These are phyloP conservation scores for Mycena alexandri DNA, from an alignment of 768 basidiomycete species.

Conservation along the genomic window DNA sequence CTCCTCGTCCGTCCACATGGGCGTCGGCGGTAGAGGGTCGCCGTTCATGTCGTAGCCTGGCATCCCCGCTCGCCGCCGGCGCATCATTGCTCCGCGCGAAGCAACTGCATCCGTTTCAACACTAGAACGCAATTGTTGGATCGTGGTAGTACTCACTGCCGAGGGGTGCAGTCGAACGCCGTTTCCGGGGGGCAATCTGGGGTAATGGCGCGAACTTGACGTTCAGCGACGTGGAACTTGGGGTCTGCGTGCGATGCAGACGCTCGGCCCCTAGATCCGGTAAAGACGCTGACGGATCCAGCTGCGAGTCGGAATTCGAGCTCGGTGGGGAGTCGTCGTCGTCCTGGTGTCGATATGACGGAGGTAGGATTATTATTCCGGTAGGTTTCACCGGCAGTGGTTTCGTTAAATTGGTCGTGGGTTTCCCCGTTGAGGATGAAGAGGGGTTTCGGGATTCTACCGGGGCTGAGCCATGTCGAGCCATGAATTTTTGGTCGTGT, in stretches of 20 bases:
- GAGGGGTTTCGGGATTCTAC: conserved; percentile 59
- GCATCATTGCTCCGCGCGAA: conserved; percentile 58
- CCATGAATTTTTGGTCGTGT: neutral
- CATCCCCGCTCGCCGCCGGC: conserved; percentile 46
- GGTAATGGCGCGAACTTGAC: conserved; percentile 75
- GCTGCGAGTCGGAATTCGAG: conserved; percentile 60
- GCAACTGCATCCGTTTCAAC: conserved; percentile 49
- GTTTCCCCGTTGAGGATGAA: conserved; percentile 61
- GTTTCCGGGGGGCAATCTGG: conserved; percentile 61
- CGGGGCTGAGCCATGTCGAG: neutral
- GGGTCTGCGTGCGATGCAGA: conserved; percentile 20
- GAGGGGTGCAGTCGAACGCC: conserved; percentile 62
- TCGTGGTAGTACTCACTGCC: conserved; percentile 45
- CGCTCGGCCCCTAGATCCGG: conserved; percentile 19
- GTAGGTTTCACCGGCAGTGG: conserved; percentile 33
- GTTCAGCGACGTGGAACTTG: conserved; percentile 43
- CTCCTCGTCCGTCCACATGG: conserved; percentile 57
- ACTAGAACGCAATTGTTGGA: neutral
- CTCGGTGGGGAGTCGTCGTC: conserved; percentile 40
- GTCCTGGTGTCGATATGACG: conserved; percentile 57
- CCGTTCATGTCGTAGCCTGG: conserved; percentile 32
- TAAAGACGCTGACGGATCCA: conserved; percentile 53
- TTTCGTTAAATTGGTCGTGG: conserved; percentile 43
- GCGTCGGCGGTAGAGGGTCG: conserved; percentile 42
- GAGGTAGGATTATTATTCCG: conserved; percentile 60